Evolutionary conservation across 1,284 basidiomycete species (phyloP), one percentile per base, ranked within the genome.

Genomic region (Irpex rosettiformis): DNA sequence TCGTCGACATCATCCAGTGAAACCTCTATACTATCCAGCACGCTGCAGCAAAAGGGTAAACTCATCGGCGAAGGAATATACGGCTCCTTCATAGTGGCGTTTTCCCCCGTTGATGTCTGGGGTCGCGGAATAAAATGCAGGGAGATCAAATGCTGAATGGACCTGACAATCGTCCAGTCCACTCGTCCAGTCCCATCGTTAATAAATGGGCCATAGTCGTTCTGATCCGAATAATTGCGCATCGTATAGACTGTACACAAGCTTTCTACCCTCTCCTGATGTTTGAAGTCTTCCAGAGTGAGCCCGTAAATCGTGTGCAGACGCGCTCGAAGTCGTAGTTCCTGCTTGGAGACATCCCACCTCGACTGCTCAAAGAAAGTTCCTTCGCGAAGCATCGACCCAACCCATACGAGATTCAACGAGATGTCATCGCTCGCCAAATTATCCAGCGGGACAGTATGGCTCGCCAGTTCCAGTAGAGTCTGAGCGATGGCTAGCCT

Each of bases 241-340:
- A 86, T 73, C 58, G 79, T 77, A 64, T 90, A 90, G 16, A 88
- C 81, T 59, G 72, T 82, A 2, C 78, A 80, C 40, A 84, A 78
- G 8, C 81, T 78, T 2, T 71, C 67, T 8, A 76, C 72, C 4
- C 75, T 73, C 18, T 65, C 65, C 45, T 63, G 59, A 0, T 55
- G 63, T 25, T 52, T 66, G 16, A 70, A 59, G 62, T 88, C 85
- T 4, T 55, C 55, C 5, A 65, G 65, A 0, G 82, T 85, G 21
- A 85, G 65, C 3, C 86, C 86, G 62, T 77, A 82, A 65, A 78
- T 73, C 6, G 79, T 77, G 62, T 86, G 84, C 58, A 89, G 63
- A 45, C 73, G 75, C 0, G 79, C 77, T 28, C 76, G 71, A 10
- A 84, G 66, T 61, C 83, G 80, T 25, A 73, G 73, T 59, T 80